Conservation (phyloP, 306 rosid species). For the Echinosophora koreensis region DNA sequence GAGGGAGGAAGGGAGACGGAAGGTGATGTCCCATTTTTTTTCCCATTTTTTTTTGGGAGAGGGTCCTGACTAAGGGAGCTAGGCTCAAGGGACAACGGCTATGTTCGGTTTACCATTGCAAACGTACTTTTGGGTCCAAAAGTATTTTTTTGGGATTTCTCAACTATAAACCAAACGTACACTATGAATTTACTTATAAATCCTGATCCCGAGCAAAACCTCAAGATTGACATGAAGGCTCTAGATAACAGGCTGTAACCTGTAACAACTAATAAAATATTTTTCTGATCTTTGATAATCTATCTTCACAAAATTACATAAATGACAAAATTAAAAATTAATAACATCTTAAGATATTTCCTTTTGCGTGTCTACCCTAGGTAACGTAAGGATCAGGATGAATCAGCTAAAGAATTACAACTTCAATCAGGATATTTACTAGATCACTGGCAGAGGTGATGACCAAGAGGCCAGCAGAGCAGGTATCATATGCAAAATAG, state of each 20-base stretch:
- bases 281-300: conserved; percentile 2
- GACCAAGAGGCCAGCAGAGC: not conserved
- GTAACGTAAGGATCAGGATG: conserved; percentile 18
- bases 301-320: conserved; percentile 16
- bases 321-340: not conserved
- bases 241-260: not conserved
- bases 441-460: not conserved
- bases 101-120: too few relatives aligned
- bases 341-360: conserved; percentile 3
- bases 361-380: not conserved
- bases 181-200: not conserved
- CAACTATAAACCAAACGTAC: too few relatives aligned
- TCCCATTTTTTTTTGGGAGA: too few relatives aligned
- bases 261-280: not conserved
- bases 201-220: not conserved
- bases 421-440: conserved; percentile 14
- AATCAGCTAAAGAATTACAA: conserved; percentile 28
- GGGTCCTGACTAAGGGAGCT: too few relatives aligned
- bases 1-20: too few relatives aligned
- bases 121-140: too few relatives aligned
- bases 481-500: not conserved
- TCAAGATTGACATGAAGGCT: conserved; percentile 22
- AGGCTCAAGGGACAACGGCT: too few relatives aligned
- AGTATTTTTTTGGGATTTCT: too few relatives aligned
- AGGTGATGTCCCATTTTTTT: too few relatives aligned